phyloP scores from a whole-genome alignment of 139 green algal genomes.

The Chlorella sorokiniana region DNA sequence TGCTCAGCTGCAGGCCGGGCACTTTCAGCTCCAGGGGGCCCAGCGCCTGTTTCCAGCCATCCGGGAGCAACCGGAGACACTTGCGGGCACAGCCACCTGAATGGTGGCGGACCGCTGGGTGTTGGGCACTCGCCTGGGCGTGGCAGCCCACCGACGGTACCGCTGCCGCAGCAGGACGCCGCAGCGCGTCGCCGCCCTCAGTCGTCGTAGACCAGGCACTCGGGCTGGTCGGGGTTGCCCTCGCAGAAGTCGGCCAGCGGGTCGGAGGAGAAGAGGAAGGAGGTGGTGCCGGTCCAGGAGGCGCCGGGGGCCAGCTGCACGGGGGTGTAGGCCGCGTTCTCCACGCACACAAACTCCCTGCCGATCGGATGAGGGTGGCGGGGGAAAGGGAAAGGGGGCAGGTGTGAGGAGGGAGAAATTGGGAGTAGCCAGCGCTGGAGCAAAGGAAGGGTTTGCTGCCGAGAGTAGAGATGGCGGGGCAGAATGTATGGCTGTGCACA shows the following conservation, averaged over 20 bases:
- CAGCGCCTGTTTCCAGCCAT: too few relatives aligned
- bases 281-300: conserved; percentile 51
- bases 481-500: too few relatives aligned
- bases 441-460: too few relatives aligned
- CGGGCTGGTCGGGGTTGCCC: conserved; percentile 14
- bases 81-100: too few relatives aligned
- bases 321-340: conserved; percentile 76
- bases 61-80: too few relatives aligned
- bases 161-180: not conserved
- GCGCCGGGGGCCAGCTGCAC: conserved; percentile 61
- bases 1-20: too few relatives aligned
- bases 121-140: too few relatives aligned
- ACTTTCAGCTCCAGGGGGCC: too few relatives aligned
- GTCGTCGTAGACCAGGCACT: conserved; percentile 27
- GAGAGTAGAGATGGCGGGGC: too few relatives aligned
- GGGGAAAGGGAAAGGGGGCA: not conserved
- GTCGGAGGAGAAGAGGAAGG: conserved; percentile 12
- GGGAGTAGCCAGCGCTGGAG: not conserved
- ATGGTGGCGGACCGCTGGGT: too few relatives aligned
- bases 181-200: not conserved
- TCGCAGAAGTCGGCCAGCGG: conserved; percentile 18
- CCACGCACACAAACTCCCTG: conserved; percentile 82
- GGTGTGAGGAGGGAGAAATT: not conserved
- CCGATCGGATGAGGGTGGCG: too few relatives aligned
- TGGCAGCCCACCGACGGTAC: too few relatives aligned